Conservation (phyloP, 2,329 filamentous ascomycete genomes). For the Curvularia spicifera region DNA sequence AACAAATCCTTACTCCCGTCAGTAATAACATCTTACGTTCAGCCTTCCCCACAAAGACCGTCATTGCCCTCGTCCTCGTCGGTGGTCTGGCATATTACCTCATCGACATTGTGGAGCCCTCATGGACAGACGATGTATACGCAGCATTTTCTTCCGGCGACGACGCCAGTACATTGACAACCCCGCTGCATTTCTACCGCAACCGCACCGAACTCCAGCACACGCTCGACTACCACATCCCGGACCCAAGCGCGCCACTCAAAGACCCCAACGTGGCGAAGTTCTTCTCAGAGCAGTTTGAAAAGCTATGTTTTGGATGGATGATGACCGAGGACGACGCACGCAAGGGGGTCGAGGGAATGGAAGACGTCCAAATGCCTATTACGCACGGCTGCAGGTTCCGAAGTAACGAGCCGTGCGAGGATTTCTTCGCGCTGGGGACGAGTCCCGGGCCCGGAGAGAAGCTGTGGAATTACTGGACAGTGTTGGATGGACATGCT, state of each 20-base stretch:
- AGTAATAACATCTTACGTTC: conserved; percentile 28
- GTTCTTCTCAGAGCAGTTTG: conserved; percentile 35
- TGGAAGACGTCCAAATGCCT: conserved; percentile 29
- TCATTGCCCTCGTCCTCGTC: conserved; percentile 32
- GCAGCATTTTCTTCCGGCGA: conserved; percentile 19
- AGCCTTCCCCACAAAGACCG: conserved; percentile 44
- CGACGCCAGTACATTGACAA: conserved; percentile 19
- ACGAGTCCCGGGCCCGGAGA: conserved; percentile 38
- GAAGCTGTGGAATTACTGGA: conserved; percentile 49
- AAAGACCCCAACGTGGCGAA: conserved; percentile 30
- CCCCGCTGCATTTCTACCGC: conserved; percentile 37
- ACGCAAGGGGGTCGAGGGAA: conserved; percentile 15
- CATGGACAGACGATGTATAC: conserved; percentile 32
- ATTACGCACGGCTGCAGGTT: conserved; percentile 43
- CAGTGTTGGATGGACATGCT: conserved; percentile 60
- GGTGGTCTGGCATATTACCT: conserved; percentile 34
- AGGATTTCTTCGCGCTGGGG: conserved; percentile 42
- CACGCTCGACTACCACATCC: conserved; percentile 33
- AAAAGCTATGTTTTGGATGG: conserved; percentile 37
- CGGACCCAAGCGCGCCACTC: conserved; percentile 26
- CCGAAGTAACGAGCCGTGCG: conserved; percentile 41
- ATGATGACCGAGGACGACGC: conserved; percentile 38
- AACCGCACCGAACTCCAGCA: conserved; percentile 40
- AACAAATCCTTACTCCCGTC: not conserved
- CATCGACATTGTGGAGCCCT: conserved; percentile 25